These are phyloP conservation scores for Beta corolliflora DNA, from an alignment of 179 eudicot species.

Conservation along the genomic window DNA sequence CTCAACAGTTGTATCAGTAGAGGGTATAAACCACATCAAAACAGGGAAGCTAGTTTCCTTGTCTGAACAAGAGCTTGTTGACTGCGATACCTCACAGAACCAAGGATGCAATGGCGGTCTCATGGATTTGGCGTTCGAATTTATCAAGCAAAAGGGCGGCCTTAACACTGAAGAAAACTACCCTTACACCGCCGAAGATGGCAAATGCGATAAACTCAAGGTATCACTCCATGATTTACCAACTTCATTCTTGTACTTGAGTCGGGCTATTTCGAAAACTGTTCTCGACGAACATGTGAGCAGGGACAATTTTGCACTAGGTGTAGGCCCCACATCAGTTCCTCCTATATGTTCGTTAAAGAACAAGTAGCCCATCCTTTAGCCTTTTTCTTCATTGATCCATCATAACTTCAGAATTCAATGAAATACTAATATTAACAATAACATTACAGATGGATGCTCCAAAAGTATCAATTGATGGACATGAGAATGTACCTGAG, in stretches of 20 bases:
- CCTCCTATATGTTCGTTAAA: no score
- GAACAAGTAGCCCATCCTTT: no score
- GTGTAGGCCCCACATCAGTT: no score
- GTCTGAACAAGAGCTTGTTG: constrained; percentile 80
- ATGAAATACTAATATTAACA: neutral
- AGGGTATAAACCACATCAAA: constrained; percentile 78
- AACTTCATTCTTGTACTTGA: neutral
- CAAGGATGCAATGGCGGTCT: constrained; percentile 86
- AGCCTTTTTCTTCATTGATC: neutral
- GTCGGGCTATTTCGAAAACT: no score
- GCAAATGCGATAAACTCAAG: constrained; percentile 53
- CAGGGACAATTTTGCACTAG: no score
- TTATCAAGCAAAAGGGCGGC: constrained; percentile 62
- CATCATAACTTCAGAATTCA: neutral
- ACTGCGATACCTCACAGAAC: constrained; percentile 65
- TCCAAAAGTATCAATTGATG: constrained; percentile 65
- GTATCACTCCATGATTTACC: constrained; percentile 28
- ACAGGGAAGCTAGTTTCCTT: constrained; percentile 62
- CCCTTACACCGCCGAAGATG: constrained; percentile 68
- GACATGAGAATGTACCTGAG: constrained; percentile 64
- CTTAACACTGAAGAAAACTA: constrained; percentile 59
- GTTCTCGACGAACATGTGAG: no score
- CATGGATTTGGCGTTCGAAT: constrained; percentile 77
- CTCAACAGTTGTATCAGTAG: constrained; percentile 72
- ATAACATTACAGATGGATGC: constrained; percentile 37